Evolutionary conservation across 768 basidiomycete genomes (phyloP), one percentile per base, ranked within the genome.

Genomic region (Boletus eberwhitei): DNA sequence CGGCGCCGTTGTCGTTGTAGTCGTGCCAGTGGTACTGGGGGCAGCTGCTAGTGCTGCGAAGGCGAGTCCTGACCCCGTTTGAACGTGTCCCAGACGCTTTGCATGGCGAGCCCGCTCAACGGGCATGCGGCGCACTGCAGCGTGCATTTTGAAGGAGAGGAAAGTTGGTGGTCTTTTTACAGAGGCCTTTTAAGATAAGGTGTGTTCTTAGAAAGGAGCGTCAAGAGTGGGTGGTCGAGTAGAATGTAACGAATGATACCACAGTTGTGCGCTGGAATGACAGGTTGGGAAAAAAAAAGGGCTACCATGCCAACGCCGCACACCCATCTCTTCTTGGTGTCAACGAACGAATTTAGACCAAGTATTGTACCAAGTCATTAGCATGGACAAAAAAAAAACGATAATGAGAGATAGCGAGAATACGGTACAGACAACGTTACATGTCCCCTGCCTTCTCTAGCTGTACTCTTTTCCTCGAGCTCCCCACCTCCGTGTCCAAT

Each of bases 401-500:
- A 36, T 2, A 12, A 32, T 32, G 8, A 26, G 22, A 53, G 35
- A 46, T n/a, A 48, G 40, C 32, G 34, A 38, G 19, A 37, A 26
- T 34, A 43, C 17, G 11, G 9, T 13, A 13, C 17, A 51, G 24
- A 48, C 31, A 38, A 36, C 12, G 67, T 50, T 75, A 79, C 50
- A 69, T 59, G 38, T 79, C 77, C n/a, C 70, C 65, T 2, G 87
- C 86, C 64, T 77, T 80, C 62, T 88, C 82, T 31, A 89, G 70
- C 57, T 88, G 88, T 52, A 82, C 81, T 48, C 86, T 78, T 68
- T 89, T 89, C 52, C 87, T 78, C 44, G 87, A 79, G 21, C 81
- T 73, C 76, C 70, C 89, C 80, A 78, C 86, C 50, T 81, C 80
- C 48, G 86, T 86, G 66, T 93, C 90, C 66, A 93, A 64, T 14